phyloP scores from a whole-genome alignment of 805 yeast species.

The Yamadazyma ubonensis region DNA sequence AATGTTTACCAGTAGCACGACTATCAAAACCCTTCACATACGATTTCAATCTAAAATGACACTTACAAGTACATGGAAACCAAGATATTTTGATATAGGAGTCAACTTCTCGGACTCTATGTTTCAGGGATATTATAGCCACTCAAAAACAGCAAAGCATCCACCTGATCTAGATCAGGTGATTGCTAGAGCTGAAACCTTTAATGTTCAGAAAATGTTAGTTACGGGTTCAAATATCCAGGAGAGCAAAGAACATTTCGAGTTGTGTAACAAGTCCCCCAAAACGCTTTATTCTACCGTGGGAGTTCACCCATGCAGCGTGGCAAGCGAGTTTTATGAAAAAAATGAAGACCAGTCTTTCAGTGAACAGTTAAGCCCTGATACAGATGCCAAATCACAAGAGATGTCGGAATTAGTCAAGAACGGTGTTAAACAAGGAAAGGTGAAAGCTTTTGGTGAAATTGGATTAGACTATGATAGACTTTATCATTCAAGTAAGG shows the following conservation, averaged over 20 bases:
- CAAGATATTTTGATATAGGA: conserved; percentile 46
- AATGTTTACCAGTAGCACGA: no score
- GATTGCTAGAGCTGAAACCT: conserved; percentile 60
- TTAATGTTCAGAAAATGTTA: conserved; percentile 67
- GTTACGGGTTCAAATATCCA: conserved; percentile 78
- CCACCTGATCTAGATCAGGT: conserved; percentile 63
- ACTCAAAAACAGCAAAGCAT: conserved; percentile 55
- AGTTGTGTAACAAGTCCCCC: conserved; percentile 43
- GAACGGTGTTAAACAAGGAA: conserved; percentile 47
- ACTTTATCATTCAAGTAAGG: conserved; percentile 67
- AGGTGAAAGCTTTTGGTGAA: conserved; percentile 87
- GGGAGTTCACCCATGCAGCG: conserved; percentile 96
- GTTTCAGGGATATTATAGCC: conserved; percentile 81
- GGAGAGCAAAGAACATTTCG: conserved; percentile 65
- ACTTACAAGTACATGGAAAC: conserved; percentile 29
- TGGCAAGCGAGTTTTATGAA: conserved; percentile 43
- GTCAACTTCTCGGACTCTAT: conserved; percentile 86
- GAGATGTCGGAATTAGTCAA: conserved; percentile 50
- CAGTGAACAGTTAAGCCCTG: conserved; percentile 33
- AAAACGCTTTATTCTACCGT: conserved; percentile 59
- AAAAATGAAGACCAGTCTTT: conserved; percentile 18
- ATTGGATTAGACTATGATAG: conserved; percentile 95
- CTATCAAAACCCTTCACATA: no score
- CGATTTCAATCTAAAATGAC: neutral
- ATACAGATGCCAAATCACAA: conserved; percentile 43